Base-by-base conservation (phyloP, 2,329 filamentous ascomycete species). In the Alternaria infectoria region DNA sequence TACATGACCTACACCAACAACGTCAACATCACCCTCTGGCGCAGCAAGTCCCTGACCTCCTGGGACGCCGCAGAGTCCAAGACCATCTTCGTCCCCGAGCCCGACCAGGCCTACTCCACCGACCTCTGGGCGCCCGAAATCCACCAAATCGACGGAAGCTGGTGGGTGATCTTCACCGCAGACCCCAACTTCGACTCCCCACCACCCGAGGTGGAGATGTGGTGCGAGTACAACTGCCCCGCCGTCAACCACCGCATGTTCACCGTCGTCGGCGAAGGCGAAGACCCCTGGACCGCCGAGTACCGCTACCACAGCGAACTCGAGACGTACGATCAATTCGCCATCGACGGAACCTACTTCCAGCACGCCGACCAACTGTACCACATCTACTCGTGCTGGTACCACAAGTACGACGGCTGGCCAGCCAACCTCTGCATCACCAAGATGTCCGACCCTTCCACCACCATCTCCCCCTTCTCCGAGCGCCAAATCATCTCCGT, bases 281-380 rank as follows among this genome's bases (percentile, higher is more conserved):
- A 77, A 2, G 81, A 85, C 66, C 82, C 83, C 0, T 86, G 83
- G 84, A 76, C 74, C 0, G 79, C 81, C 15, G 74, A 74, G 28
- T 86, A 82, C 69, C 79, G 74, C 4, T 76, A 83, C 72, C 84
- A 85, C 57, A 69, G 79, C 43, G 76, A 84, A 67, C 77, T 86
- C 17, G 76, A 86, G 66, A 86, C 84, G 0, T 86, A 81, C 66
- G 79, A 86, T 64, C 84, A 86, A 62, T 86, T 86, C 66, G 83
- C 84, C 21, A 86, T 86, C 62, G 84, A 86, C 59, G 84, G 84
- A 1, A 86, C 84, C 0, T 86, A 86, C 72, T 85, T 86, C 69
- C 76, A 80, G 60, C 81, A 86, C 69, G 65, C 62, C 36, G 59
- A 56, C 62, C 70, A 58, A 65, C 65, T 81, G 4, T 81, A 81